Percentiles rank a stretch among this genome's conserved stretches.
Evolutionary conservation across 257 asterid species (phyloP).

Genomic region (Lycium barbarum): DNA sequence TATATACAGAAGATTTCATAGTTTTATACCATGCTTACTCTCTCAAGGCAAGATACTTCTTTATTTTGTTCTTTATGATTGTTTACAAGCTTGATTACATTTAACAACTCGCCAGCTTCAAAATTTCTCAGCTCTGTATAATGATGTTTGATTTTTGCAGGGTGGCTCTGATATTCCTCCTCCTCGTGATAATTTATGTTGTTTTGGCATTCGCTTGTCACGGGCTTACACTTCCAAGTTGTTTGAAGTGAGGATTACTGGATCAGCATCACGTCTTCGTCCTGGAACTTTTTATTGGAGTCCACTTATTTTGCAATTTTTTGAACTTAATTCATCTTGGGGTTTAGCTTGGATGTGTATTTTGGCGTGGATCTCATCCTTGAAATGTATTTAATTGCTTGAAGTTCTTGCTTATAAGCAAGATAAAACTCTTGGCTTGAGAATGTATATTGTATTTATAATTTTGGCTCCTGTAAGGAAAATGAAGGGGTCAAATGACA

Average conservation of each 20-base stretch:
- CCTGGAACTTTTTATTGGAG: slow-evolving; percentile 32
- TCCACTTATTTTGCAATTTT: slow-evolving; percentile 30
- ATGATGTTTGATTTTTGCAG: slow-evolving; percentile 46
- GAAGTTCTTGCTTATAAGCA: not conserved
- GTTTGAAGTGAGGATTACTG: slow-evolving; percentile 59
- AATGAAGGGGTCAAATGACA: slow-evolving; percentile 8
- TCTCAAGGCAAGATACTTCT: not conserved
- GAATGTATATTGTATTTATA: slow-evolving; percentile 12
- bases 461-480: slow-evolving; percentile 21
- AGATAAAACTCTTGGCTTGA: slow-evolving; percentile 17
- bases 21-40: not conserved
- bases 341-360: slow-evolving; percentile 29
- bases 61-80: not conserved
- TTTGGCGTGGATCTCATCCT: slow-evolving; percentile 11
- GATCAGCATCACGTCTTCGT: slow-evolving; percentile 34
- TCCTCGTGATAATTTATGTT: slow-evolving; percentile 69
- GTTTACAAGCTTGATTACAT: not conserved
- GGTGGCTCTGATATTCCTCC: slow-evolving; percentile 68
- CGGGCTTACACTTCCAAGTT: slow-evolving; percentile 82
- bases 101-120: not conserved
- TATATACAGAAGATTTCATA: not conserved
- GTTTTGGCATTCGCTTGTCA: slow-evolving; percentile 83
- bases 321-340: slow-evolving; percentile 35
- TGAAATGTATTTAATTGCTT: not conserved
- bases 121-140: not conserved